These are phyloP conservation scores for Coemansia erecta DNA, from an alignment of 192 early-diverging fungal species.

Conservation along the genomic window DNA sequence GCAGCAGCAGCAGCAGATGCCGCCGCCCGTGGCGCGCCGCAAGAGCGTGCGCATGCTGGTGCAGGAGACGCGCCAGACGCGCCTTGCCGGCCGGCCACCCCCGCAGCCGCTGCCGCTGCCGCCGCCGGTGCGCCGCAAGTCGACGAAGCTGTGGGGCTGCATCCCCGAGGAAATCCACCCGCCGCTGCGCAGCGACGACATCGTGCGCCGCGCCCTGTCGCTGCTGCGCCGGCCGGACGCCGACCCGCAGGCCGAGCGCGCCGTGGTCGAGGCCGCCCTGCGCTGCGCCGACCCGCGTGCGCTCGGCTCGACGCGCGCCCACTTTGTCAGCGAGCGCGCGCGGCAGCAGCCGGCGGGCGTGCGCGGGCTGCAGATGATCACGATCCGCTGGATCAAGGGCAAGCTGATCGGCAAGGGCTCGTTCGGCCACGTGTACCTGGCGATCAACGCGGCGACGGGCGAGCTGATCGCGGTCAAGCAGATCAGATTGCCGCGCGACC, in stretches of 20 bases:
- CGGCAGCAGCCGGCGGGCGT: constrained; percentile 2
- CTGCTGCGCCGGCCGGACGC: constrained; percentile 48
- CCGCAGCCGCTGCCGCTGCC: constrained; percentile 2
- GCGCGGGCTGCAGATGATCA: constrained; percentile 32
- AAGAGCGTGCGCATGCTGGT: constrained; percentile 57
- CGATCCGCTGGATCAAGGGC: constrained; percentile 73
- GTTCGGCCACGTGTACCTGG: constrained; percentile 77
- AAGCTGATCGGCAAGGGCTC: constrained; percentile 81
- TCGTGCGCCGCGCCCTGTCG: constrained; percentile 50
- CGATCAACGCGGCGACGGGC: constrained; percentile 66
- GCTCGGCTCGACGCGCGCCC: constrained; percentile 42
- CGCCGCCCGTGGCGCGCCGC: constrained; percentile 24
- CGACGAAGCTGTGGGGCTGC: constrained; percentile 55
- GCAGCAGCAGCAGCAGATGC: constrained; percentile 11
- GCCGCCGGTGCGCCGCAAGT: constrained; percentile 47
- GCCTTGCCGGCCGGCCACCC: background rate
- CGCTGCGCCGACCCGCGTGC: constrained; percentile 32
- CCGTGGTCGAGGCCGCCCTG: constrained; percentile 49
- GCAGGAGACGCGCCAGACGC: constrained; percentile 40
- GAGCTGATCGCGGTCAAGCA: constrained; percentile 86
- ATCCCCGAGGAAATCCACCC: constrained; percentile 52
- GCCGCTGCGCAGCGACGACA: constrained; percentile 29
- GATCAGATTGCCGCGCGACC: constrained; percentile 60
- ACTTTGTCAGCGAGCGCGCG: constrained; percentile 45
- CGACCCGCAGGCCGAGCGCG: constrained; percentile 48